Base-by-base conservation (phyloP, 2,329 filamentous ascomycete species). In the Pseudopyricularia cyperi region DNA sequence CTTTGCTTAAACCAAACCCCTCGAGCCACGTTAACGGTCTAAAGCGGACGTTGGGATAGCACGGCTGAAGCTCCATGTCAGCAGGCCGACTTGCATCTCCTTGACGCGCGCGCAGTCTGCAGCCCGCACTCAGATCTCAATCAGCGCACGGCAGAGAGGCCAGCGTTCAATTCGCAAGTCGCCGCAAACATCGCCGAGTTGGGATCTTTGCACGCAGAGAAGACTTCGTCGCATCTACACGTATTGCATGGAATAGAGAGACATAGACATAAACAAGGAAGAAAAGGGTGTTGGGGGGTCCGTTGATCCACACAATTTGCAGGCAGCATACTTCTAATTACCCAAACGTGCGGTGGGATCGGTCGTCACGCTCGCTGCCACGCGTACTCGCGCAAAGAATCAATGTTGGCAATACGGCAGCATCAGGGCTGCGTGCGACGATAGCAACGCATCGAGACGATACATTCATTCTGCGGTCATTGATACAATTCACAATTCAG, bases 1-100 rank as follows among this genome's bases (percentile, higher is more conserved):
- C 53, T 52, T 42, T 51, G 53, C 24, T 53, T 54, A 56, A 52
- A 59, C 60, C 58, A 60, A 62, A 63, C 58, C 52, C 53, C 28
- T 30, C 47, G 35, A 48, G 35, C 47, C 47, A 48, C 47, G 17
- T 34, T 34, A 48, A 33, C 47, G 30, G 28, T 9, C 28, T 5
- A 30, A 30, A 30, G 28, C 28, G 28, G 4, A 9, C 28, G 4
- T 9, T 5, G 28, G 5, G 28, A 30, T 30, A 30, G 28, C 28
- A 30, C 28, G 4, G 28, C 28, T 30, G 28, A n/a, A n/a, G n/a
- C n/a, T n/a, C n/a, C n/a, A n/a, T n/a, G n/a, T n/a, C n/a, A n/a
- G n/a, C n/a, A n/a, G n/a, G n/a, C n/a, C n/a, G n/a, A n/a, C n/a
- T n/a, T 19, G 22, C 37, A 24, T 12, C 37, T 22, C 11, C 17